Conservation (phyloP, 83 land plant genomes). For the Picea abies region DNA sequence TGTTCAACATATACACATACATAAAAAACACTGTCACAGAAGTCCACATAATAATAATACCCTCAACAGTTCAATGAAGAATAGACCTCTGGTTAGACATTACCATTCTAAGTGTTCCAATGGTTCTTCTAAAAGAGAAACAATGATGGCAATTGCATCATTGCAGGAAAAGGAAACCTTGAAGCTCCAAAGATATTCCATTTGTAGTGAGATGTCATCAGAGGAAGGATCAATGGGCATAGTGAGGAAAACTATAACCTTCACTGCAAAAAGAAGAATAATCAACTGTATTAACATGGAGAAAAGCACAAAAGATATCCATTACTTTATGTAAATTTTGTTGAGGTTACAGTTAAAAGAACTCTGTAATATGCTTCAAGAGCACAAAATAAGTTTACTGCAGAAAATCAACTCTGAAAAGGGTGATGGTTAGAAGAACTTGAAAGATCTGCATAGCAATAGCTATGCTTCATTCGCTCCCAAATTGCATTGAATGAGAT, state of each 20-base stretch:
- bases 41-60: not conserved
- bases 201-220: conserved; percentile 60
- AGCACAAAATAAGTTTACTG: not conserved
- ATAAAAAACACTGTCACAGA: not conserved
- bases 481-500: not conserved
- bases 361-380: not conserved
- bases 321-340: not conserved
- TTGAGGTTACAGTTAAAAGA: not conserved
- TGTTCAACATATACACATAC: conserved; percentile 25
- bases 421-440: not conserved
- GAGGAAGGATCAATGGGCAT: conserved; percentile 89
- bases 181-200: conserved; percentile 80
- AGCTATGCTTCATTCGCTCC: not conserved
- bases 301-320: not conserved
- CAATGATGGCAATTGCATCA: conserved; percentile 67
- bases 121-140: conserved; percentile 85
- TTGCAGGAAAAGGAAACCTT: conserved; percentile 73
- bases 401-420: not conserved
- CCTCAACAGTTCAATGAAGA: not conserved
- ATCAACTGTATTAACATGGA: conserved; percentile 15
- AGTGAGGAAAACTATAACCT: conserved; percentile 89
- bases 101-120: conserved; percentile 87
- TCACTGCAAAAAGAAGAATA: conserved; percentile 60
- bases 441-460: not conserved
- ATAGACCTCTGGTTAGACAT: conserved; percentile 4